Conservation (phyloP, 164 flowering plant genomes). For the Saururus chinensis region DNA sequence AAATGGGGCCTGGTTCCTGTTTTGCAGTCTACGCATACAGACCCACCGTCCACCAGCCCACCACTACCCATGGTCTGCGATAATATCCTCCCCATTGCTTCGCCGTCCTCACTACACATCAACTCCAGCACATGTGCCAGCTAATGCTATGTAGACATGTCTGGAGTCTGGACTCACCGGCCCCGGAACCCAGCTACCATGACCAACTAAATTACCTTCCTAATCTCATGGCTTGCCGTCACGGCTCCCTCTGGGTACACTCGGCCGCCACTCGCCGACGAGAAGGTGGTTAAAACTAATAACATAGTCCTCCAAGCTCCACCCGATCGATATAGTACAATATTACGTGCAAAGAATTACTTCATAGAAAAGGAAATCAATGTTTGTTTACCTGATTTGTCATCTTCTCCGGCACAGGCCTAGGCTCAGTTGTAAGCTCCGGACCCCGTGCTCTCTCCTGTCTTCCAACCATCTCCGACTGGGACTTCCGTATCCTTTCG, state of each 20-base stretch:
- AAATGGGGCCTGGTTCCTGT: neutral
- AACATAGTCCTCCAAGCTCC: too few species aligned
- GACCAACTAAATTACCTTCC: too few species aligned
- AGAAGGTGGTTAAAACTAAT: neutral
- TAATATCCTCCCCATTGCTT: neutral
- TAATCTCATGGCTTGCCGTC: neutral
- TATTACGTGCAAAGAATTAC: neutral
- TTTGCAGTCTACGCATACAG: neutral
- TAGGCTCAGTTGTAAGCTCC: conserved; percentile 14
- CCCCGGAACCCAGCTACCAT: too few species aligned
- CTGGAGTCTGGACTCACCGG: neutral
- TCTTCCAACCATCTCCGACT: neutral
- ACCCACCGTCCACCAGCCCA: neutral
- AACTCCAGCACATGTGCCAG: neutral
- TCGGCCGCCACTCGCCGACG: too few species aligned
- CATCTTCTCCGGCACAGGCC: conserved; percentile 15
- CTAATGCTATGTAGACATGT: neutral
- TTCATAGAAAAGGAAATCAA: neutral
- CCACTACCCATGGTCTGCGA: neutral
- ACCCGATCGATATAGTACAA: too few species aligned
- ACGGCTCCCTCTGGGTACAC: too few species aligned
- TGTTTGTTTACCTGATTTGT: conserved; percentile 27
- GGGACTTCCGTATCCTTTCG: conserved; percentile 26
- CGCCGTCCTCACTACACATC: neutral
- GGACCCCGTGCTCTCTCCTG: conserved; percentile 3